Evolutionary conservation across 2,329 filamentous ascomycete species (phyloP), one percentile per base, ranked within the genome.

Genomic region (Didymella sp.): DNA sequence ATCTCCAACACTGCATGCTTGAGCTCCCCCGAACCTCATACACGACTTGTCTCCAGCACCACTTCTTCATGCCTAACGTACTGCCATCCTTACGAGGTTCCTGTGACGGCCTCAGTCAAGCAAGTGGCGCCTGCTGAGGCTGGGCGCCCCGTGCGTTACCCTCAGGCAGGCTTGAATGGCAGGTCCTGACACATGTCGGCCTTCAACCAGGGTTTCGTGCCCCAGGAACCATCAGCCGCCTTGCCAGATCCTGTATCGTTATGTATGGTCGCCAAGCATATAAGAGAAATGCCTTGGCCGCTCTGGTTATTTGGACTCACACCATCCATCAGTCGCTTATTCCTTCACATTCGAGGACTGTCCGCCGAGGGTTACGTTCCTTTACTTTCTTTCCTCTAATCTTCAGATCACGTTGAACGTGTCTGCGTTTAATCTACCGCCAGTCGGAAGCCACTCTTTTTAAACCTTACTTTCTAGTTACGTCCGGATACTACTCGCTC

Each of bases 371-470:
- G 71, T 76, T 76, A 76, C 74, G 64, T 75, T 77, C 75, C 72
- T 77, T 77, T 76, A 65, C 70, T 62, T 63, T 65, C 58, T 62
- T 71, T 73, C 69, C 64, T 72, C 71, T 70, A 69, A 70, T 75
- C 67, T 67, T 69, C 70, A 73, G 74, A 72, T 69, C 59, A 75
- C 75, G 75, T 77, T 77, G 75, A 77, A 69, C 75, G 75, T 77
- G 67, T 76, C 73, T 76, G 66, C 58, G 43, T 73, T 6, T 72
- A 73, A 74, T 74, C 67, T 60, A 65, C 74, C 73, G 74, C 74
- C 42, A 77, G 73, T 51, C 73, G 73, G 74, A 70, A 45, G 71
- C 62, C 71, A 67, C 69, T 75, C 73, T 71, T 76, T 75, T 65
- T 54, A 60, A 56, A 31, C 51, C 41, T 58, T 61, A 62, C 60